Evolutionary conservation across 768 basidiomycete genomes (phyloP).

Genomic region (Auricularia auricula-judae): DNA sequence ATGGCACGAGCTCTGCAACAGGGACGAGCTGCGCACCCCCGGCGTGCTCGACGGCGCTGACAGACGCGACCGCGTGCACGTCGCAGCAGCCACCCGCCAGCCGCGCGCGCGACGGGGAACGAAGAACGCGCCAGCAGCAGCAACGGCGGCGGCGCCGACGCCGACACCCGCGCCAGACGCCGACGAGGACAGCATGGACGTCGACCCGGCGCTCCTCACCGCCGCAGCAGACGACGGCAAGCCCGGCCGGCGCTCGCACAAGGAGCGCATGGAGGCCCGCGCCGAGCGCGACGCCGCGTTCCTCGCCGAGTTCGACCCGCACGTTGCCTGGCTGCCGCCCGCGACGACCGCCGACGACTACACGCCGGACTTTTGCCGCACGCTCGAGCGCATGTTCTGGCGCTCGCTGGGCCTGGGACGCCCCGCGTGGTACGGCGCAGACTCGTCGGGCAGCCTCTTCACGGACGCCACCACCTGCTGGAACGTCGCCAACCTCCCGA

Average conservation of each 20-base stretch:
- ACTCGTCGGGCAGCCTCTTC: slow-evolving; percentile 57
- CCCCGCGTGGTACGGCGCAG: slow-evolving; percentile 97
- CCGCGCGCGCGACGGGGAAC: not conserved
- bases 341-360: slow-evolving; percentile 68
- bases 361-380: slow-evolving; percentile 76
- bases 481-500: slow-evolving; percentile 92
- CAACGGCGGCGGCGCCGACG: not conserved
- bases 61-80: slow-evolving; percentile 8
- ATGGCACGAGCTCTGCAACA: slow-evolving; percentile 69
- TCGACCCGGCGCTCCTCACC: slow-evolving; percentile 7
- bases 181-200: slow-evolving; percentile 50
- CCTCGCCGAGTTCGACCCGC: slow-evolving; percentile 60
- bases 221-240: slow-evolving; percentile 7
- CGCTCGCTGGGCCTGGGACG: slow-evolving; percentile 79
- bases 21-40: slow-evolving; percentile 64
- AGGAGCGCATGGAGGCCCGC: slow-evolving; percentile 21
- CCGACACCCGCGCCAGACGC: not conserved
- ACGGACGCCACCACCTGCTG: slow-evolving; percentile 71
- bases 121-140: not conserved
- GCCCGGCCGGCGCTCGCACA: slow-evolving; percentile 8
- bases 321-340: slow-evolving; percentile 67
- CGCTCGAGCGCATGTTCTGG: slow-evolving; percentile 87
- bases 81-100: not conserved
- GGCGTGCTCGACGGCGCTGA: slow-evolving; percentile 25
- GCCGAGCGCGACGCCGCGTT: slow-evolving; percentile 40